Percentiles rank a stretch among this genome's conserved stretches.
Conservation (phyloP, 108 stramenopile genomes). For the Schizochytrium sp. region DNA sequence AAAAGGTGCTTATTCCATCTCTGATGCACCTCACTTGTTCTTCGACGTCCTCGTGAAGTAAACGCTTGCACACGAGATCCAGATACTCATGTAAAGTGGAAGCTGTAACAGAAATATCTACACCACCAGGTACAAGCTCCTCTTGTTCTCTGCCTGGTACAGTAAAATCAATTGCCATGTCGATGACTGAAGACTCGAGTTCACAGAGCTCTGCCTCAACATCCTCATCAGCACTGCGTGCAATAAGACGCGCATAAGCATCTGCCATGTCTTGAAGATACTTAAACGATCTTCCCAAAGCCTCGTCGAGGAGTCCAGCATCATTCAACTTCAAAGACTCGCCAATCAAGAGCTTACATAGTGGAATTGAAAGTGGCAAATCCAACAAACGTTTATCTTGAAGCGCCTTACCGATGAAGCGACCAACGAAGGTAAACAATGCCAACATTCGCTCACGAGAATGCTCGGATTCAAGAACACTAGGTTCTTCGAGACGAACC, state of each 20-base stretch:
- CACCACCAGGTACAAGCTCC: constrained; percentile 8
- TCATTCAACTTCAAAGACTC: not conserved
- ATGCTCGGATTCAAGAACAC: not conserved
- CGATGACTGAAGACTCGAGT: not conserved
- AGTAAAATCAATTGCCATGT: constrained; percentile 13
- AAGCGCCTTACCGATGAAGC: constrained; percentile 55
- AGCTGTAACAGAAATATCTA: not conserved
- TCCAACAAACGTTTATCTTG: constrained; percentile 44
- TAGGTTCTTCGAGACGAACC: constrained; percentile 13
- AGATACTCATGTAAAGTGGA: constrained; percentile 35
- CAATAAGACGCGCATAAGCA: not conserved
- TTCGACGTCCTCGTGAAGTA: constrained; percentile 4
- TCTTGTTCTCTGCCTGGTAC: not conserved
- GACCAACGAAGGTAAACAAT: constrained; percentile 53
- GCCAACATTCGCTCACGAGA: not conserved
- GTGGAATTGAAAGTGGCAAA: constrained; percentile 22
- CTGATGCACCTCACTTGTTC: constrained; percentile 13
- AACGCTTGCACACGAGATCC: not conserved
- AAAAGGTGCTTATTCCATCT: constrained; percentile 17
- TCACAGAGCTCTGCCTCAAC: constrained; percentile 6
- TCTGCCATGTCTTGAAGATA: constrained; percentile 18
- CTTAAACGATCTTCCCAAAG: not conserved
- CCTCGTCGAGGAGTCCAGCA: constrained; percentile 6
- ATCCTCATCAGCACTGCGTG: not conserved
- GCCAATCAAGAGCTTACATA: constrained; percentile 44